Evolutionary conservation across 208 protist genomes (phyloP).

Genomic region (Acanthamoeba sp.): DNA sequence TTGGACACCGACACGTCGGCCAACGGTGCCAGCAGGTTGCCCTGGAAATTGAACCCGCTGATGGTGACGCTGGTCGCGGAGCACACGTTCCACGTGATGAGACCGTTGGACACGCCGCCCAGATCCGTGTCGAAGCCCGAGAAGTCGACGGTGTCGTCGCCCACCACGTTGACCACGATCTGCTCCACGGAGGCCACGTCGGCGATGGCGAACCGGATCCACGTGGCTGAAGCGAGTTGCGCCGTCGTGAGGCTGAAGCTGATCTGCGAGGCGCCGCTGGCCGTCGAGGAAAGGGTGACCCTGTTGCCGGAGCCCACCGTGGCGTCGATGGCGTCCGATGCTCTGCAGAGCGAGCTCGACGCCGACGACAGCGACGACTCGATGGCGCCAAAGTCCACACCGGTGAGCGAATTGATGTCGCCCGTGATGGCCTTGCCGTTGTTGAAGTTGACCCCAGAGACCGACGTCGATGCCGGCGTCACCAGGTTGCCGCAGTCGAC

Average conservation of each 20-base stretch:
- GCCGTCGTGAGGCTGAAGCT: slow-evolving; percentile 12
- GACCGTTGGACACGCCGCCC: neutral
- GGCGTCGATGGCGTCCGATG: neutral
- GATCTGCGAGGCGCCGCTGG: neutral
- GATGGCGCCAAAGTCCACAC: neutral
- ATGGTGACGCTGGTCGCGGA: neutral
- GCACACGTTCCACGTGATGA: slow-evolving; percentile 11
- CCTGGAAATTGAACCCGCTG: neutral
- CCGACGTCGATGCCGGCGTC: neutral
- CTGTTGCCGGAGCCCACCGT: neutral
- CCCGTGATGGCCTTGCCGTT: neutral
- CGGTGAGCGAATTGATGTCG: neutral
- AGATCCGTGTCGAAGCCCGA: neutral
- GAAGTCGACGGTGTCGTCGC: neutral
- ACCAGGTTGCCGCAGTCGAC: slow-evolving; percentile 48
- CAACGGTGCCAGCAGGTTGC: neutral
- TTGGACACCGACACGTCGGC: neutral
- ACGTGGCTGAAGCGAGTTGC: neutral
- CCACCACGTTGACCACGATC: neutral
- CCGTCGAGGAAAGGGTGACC: neutral
- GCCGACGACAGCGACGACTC: neutral
- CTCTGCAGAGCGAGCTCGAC: neutral
- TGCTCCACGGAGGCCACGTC: neutral
- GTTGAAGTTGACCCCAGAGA: neutral
- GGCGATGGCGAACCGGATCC: neutral